Percentiles rank a stretch among this genome's conserved stretches.
phyloP scores from a whole-genome alignment of 2,329 filamentous ascomycete species.

The Rugonectria rugulosa region DNA sequence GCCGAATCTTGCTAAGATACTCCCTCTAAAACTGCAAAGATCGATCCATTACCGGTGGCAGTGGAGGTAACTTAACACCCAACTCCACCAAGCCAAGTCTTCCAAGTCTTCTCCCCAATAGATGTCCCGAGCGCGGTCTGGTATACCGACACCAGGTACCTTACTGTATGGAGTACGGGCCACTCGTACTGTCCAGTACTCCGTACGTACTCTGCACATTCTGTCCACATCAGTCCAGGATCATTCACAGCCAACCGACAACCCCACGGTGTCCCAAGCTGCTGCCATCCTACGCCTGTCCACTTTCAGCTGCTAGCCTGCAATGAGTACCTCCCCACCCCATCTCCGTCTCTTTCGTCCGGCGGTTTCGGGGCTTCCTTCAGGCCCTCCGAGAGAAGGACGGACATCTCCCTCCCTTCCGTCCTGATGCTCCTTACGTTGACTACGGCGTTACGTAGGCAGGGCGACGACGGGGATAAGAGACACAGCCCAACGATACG shows the following conservation, averaged over 20 bases:
- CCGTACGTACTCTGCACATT: too few species aligned
- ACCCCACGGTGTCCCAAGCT: constrained; percentile 33
- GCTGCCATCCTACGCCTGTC: constrained; percentile 3
- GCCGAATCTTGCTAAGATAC: background rate
- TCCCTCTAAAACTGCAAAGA: background rate
- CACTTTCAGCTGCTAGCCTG: background rate
- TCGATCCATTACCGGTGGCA: background rate
- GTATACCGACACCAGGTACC: too few species aligned
- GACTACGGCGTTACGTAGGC: constrained; percentile 2
- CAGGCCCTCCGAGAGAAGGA: background rate
- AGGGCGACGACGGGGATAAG: background rate
- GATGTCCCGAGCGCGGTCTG: too few species aligned
- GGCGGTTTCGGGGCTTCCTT: constrained; percentile 16
- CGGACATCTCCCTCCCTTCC: background rate
- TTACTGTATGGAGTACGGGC: too few species aligned
- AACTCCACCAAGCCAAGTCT: background rate
- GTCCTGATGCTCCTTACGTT: background rate
- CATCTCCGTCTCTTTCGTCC: too few species aligned
- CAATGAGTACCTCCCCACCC: too few species aligned
- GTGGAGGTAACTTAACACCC: background rate
- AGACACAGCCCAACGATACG: background rate
- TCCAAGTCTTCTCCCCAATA: background rate
- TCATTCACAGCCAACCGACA: constrained; percentile 38
- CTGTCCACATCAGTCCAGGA: constrained; percentile 21
- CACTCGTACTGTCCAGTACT: too few species aligned